These are phyloP conservation scores for Naganishia liquefaciens DNA, from an alignment of 1,284 basidiomycete genomes.

Conservation along the genomic window DNA sequence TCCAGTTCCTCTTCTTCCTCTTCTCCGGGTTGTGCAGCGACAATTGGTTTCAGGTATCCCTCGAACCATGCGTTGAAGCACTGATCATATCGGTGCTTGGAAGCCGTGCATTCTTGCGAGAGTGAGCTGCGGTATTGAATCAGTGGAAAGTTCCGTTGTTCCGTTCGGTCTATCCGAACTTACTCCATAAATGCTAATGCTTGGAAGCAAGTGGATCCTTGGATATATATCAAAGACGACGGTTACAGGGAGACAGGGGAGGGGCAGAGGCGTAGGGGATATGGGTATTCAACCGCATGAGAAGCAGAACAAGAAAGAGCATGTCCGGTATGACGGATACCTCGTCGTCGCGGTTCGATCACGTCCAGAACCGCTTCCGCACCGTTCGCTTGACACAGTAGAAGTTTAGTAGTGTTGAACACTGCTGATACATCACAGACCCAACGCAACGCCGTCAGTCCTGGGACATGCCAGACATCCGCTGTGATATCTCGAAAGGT, in stretches of 20 bases:
- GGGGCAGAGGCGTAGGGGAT: background rate
- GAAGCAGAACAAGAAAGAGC: background rate
- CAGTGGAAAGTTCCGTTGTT: background rate
- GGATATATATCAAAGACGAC: background rate
- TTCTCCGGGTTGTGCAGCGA: background rate
- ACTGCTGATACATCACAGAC: too few species aligned
- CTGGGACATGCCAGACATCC: too few species aligned
- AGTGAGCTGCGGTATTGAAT: conserved; percentile 54
- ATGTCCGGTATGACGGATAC: background rate
- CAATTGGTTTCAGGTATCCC: conserved; percentile 76
- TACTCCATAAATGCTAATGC: conserved; percentile 2
- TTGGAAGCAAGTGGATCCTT: too few species aligned
- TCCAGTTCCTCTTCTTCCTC: conserved; percentile 9
- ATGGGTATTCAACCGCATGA: too few species aligned
- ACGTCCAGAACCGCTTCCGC: background rate
- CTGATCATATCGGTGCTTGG: conserved; percentile 84
- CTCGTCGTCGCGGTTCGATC: conserved; percentile 1
- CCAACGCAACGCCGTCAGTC: too few species aligned
- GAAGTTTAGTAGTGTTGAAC: too few species aligned
- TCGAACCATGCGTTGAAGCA: conserved; percentile 98
- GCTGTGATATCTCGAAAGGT: too few species aligned
- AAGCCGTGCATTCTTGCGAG: conserved; percentile 77
- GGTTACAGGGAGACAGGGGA: too few species aligned
- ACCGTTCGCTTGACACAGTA: background rate
- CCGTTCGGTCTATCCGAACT: background rate